Percentiles rank a stretch among this genome's conserved stretches.
These are phyloP conservation scores for Microdochium paspali DNA, from an alignment of 2,329 filamentous ascomycete species.

Conservation along the genomic window DNA sequence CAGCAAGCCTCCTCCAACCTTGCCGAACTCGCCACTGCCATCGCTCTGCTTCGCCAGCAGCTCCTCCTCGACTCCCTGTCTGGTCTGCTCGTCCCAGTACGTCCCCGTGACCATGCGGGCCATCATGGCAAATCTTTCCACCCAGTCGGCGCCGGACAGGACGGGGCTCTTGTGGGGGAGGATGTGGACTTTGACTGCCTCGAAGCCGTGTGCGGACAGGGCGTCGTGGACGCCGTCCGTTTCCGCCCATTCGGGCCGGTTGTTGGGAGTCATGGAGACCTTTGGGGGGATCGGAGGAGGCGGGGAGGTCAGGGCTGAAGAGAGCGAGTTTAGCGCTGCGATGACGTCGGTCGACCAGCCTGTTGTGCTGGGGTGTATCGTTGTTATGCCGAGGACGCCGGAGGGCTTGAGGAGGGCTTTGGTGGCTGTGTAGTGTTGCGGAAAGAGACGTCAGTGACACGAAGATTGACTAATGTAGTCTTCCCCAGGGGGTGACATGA, in stretches of 20 bases:
- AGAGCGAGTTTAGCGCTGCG: conserved; percentile 11
- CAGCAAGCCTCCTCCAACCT: conserved; percentile 3
- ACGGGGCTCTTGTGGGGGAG: conserved; percentile 17
- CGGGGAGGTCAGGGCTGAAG: conserved; percentile 13
- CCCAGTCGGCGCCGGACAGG: conserved; percentile 23
- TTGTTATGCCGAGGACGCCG: conserved; percentile 27
- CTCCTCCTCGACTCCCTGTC: neutral
- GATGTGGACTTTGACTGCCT: conserved; percentile 25
- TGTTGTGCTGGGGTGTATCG: conserved; percentile 19
- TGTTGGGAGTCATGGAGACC: conserved; percentile 28
- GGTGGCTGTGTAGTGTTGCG: conserved; percentile 17
- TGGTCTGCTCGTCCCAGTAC: conserved; percentile 29
- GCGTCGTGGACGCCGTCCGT: conserved; percentile 26
- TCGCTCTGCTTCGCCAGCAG: conserved; percentile 1
- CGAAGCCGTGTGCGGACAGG: conserved; percentile 24
- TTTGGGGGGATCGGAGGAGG: conserved; percentile 14
- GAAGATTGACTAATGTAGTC: too few species aligned
- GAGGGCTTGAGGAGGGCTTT: conserved; percentile 28
- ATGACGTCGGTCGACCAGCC: conserved; percentile 27
- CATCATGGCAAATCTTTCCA: conserved; percentile 26
- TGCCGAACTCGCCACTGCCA: too few species aligned
- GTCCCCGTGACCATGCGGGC: conserved; percentile 24
- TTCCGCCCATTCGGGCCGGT: conserved; percentile 28
- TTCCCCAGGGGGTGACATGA: neutral
- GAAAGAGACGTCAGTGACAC: too few species aligned